Evolutionary conservation across 495 filamentous ascomycete species (phyloP).

Genomic region (Penicillium soppii): DNA sequence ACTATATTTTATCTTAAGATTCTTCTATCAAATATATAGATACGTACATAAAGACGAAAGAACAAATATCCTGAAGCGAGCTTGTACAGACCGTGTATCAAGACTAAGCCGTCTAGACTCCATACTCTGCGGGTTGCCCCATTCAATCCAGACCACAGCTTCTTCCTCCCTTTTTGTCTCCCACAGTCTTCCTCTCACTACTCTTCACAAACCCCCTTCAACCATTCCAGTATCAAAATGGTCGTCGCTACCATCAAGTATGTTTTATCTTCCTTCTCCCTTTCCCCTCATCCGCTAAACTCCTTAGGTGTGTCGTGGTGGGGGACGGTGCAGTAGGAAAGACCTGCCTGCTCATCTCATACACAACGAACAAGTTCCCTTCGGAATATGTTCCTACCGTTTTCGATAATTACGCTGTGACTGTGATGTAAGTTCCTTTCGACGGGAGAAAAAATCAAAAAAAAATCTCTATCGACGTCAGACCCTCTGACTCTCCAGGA

Average conservation of each 20-base stretch:
- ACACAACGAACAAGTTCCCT: conserved; percentile 99
- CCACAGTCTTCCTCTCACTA: conserved; percentile 12
- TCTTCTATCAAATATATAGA: not conserved
- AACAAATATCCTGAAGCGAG: conserved; percentile 4
- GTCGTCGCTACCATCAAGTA: conserved; percentile 44
- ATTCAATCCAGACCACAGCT: conserved; percentile 32
- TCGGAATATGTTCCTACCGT: conserved; percentile 99
- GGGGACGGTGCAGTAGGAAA: conserved; percentile 99
- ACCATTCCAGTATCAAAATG: conserved; percentile 27
- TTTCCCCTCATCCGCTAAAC: conserved; percentile 29
- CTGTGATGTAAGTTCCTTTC: conserved; percentile 96
- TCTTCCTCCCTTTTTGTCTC: conserved; percentile 26
- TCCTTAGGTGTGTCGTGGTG: conserved; percentile 88
- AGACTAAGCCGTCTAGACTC: conserved; percentile 26
- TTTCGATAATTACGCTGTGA: conserved; percentile 99
- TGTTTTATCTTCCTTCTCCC: conserved; percentile 17
- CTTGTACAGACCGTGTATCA: conserved; percentile 8
- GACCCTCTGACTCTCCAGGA: conserved; percentile 77
- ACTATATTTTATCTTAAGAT: not conserved
- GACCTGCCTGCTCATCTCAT: conserved; percentile 97
- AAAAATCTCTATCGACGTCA: conserved; percentile 12
- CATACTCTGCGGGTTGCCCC: conserved; percentile 28
- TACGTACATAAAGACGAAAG: not conserved
- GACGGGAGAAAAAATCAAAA: not conserved
- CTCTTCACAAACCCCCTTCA: conserved; percentile 18